Percentiles rank a stretch among this genome's conserved stretches.
Conservation (phyloP, 176 grass and related monocot genomes). For the Oropetium thomaeum region DNA sequence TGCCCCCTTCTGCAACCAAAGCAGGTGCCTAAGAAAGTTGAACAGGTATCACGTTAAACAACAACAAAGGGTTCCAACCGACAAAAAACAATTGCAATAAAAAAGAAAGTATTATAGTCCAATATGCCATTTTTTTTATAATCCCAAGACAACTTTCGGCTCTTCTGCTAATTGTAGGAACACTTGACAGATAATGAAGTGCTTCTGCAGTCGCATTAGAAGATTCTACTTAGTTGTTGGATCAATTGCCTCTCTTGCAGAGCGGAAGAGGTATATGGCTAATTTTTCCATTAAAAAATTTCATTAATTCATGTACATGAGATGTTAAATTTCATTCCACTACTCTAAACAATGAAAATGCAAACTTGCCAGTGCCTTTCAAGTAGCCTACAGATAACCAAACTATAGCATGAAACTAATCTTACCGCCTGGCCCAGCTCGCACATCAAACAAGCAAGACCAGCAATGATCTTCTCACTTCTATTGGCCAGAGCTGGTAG, state of each 20-base stretch:
- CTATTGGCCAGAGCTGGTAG: slow-evolving; percentile 69
- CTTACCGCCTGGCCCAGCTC: slow-evolving; percentile 95
- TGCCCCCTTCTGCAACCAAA: slow-evolving; percentile 79
- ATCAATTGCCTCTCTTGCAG: neutral
- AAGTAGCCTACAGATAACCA: slow-evolving; percentile 24
- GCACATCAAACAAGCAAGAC: slow-evolving; percentile 82
- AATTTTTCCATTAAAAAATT: neutral
- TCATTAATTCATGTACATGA: neutral
- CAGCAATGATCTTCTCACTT: slow-evolving; percentile 76
- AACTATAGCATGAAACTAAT: slow-evolving; percentile 28
- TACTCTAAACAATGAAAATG: neutral
- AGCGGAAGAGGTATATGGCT: neutral
- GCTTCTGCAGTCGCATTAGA: neutral
- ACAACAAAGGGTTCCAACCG: neutral
- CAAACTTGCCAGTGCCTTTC: neutral
- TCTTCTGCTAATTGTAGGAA: neutral
- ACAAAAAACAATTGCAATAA: neutral
- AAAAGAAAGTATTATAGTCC: neutral
- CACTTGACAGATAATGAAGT: neutral
- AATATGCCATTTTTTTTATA: neutral
- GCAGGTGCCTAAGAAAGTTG: slow-evolving; percentile 64
- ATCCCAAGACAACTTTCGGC: neutral
- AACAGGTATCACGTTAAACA: slow-evolving; percentile 30
- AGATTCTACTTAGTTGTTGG: neutral
- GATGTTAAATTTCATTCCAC: neutral